Conservation (phyloP, 1,284 basidiomycete species). For the Singerocomus inundabilis region DNA sequence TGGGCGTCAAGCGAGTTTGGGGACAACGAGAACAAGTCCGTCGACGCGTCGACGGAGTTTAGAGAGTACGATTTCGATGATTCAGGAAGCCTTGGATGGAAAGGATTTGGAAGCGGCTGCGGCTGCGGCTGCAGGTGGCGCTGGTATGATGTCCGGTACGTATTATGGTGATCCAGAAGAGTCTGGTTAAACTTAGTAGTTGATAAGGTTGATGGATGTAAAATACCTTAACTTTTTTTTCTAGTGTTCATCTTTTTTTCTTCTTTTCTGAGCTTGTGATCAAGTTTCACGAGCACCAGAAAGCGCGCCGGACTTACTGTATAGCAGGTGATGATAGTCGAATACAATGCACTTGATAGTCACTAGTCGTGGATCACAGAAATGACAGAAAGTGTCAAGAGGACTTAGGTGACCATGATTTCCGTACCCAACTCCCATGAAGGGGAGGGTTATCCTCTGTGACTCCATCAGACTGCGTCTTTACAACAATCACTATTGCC, state of each 20-base stretch:
- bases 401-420: too few relatives aligned
- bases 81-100: slow-evolving; percentile 85
- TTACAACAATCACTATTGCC: too few relatives aligned
- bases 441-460: too few relatives aligned
- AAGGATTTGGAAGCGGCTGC: slow-evolving; percentile 37
- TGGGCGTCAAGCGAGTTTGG: slow-evolving; percentile 83
- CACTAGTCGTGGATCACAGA: too few relatives aligned
- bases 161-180: background rate
- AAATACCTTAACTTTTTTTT: background rate
- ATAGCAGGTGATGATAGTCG: background rate
- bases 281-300: too few relatives aligned
- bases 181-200: background rate
- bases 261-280: background rate
- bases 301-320: too few relatives aligned
- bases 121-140: background rate
- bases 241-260: background rate
- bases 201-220: background rate
- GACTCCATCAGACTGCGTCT: too few relatives aligned
- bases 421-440: too few relatives aligned
- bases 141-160: background rate
- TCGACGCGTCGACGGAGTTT: slow-evolving; percentile 89
- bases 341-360: too few relatives aligned
- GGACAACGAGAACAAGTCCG: slow-evolving; percentile 95
- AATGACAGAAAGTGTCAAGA: too few relatives aligned
- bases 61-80: slow-evolving; percentile 95